Base-by-base conservation (phyloP, 306 rosid species). In the Datisca glomerata region DNA sequence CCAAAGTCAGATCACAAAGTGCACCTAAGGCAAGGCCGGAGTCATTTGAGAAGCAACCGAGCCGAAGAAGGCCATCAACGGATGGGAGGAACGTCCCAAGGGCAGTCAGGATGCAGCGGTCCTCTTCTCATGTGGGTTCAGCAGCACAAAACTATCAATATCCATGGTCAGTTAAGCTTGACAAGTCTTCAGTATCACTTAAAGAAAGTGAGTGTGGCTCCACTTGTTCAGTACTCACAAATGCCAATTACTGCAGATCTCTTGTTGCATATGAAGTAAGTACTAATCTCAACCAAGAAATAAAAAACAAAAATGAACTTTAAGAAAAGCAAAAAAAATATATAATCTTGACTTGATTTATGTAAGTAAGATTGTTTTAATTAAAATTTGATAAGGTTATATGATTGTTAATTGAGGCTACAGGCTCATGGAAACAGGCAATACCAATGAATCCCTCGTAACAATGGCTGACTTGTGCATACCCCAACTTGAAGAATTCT, bases 1-100 rank as follows among this genome's bases (percentile, higher is more conserved):
- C 98, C 13, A 89, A 84, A 48, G 95, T 16, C 6, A 61, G 95
- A 27, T 89, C 95, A 0, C 95, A 84, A 1, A 89, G 98, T 17
- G 98, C 95, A 1, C 98, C 98, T 0, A 89, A 80, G 75, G 81
- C 73, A 36, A 60, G 98, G 36, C 95, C 89, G 4, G 98, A 89
- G 19, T 31, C 86, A 2, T 62, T 75, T 0, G 95, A 80, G 61
- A 69, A 79, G 66, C 94, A 74, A 19, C 78, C 61, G 0, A 86
- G 94, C 70, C 60, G 85, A 18, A 60, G 87, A 21, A 77, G 87
- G 61, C 18, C 47, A 3, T 79, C 87, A 0, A 45, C 79, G 18
- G 96, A 86, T 52, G 94, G 93, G 24, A 71, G 93, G 61, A 80
- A 84, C 32, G 76, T 84, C 2, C 98, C 98, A 3, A 73, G 86